Evolutionary conservation across 2,329 filamentous ascomycete species (phyloP).

Genomic region (Neospermospora avenae): DNA sequence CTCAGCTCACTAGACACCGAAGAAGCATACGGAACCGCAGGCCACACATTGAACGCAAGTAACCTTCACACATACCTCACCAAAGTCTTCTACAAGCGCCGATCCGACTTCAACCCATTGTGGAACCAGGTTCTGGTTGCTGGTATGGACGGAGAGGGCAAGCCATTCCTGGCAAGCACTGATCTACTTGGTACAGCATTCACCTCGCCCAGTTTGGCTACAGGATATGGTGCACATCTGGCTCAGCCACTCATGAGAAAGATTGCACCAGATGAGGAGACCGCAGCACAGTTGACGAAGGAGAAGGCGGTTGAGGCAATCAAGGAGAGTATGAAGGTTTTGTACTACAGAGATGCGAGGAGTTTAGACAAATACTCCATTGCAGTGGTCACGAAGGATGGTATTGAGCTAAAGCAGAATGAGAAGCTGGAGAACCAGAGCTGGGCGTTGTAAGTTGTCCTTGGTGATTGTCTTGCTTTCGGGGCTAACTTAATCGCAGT

Average conservation of each 20-base stretch:
- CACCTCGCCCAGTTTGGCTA: slow-evolving; percentile 81
- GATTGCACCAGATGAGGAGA: slow-evolving; percentile 78
- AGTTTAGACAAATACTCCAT: slow-evolving; percentile 90
- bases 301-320: slow-evolving; percentile 79
- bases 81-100: slow-evolving; percentile 94
- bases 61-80: slow-evolving; percentile 96
- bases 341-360: slow-evolving; percentile 95
- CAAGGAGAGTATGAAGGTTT: slow-evolving; percentile 95
- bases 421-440: slow-evolving; percentile 93
- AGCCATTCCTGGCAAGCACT: slow-evolving; percentile 87
- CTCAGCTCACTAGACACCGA: slow-evolving; percentile 82
- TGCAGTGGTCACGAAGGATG: slow-evolving; percentile 83
- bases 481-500: slow-evolving; percentile 31
- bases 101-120: slow-evolving; percentile 92
- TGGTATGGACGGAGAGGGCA: slow-evolving; percentile 73
- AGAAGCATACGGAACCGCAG: slow-evolving; percentile 69
- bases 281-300: slow-evolving; percentile 65
- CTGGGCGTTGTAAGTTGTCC: slow-evolving; percentile 70
- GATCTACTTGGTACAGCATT: slow-evolving; percentile 94
- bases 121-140: slow-evolving; percentile 96
- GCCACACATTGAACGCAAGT: slow-evolving; percentile 71
- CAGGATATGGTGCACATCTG: slow-evolving; percentile 89
- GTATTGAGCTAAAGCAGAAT: slow-evolving; percentile 78
- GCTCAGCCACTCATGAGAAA: slow-evolving; percentile 88
- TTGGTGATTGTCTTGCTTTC: background rate